Base-by-base conservation (phyloP, 164 flowering plant genomes). In the Hamamelis virginiana region DNA sequence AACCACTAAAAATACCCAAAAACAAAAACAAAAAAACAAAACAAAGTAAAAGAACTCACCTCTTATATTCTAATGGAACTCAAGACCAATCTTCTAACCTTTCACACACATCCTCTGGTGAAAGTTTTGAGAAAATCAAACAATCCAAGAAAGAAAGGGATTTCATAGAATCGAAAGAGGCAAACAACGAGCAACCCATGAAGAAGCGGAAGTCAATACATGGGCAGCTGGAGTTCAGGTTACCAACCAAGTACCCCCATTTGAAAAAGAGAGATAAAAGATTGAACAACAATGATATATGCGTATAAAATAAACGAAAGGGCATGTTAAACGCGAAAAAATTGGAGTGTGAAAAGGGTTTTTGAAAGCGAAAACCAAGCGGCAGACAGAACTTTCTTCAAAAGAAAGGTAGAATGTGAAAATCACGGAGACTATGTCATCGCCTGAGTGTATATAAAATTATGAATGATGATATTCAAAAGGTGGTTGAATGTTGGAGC, bases 191-290 rank as follows among this genome's bases (percentile, higher is more conserved):
- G 87, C 70, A 14, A 21, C n/a, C 79, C 83, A 79, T 72, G 81
- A 81, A 43, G 41, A 6, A 41, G 43, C 65, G 71, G 66, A 80
- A 70, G 84, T 79, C 84, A 79, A 84, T 52, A 33, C 64, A 59
- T 5, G 74, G 74, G 82, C 86, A 80, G 80, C 86, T 78, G 78
- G 76, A 73, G 50, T 66, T 64, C 52, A 69, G 81, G 64, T 78
- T 76, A 78, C 81, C 80, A 72, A 76, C 73, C 76, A 62, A 61
- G 18, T 45, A 28, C 58, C 43, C 64, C 43, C 57, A n/a, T 28
- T 38, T 1, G 0, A 64, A 5, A n/a, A 63, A 47, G 41, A 38
- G 26, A 16, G 12, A 55, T 25, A 59, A 9, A 22, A 19, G 59
- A 60, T 46, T 14, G 27, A 1, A 38, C 0, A 33, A 61, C 41